Percentiles rank a stretch among this genome's conserved stretches.
These are phyloP conservation scores for Xylaria arbuscula DNA, from an alignment of 2,329 filamentous ascomycete genomes.

Conservation along the genomic window DNA sequence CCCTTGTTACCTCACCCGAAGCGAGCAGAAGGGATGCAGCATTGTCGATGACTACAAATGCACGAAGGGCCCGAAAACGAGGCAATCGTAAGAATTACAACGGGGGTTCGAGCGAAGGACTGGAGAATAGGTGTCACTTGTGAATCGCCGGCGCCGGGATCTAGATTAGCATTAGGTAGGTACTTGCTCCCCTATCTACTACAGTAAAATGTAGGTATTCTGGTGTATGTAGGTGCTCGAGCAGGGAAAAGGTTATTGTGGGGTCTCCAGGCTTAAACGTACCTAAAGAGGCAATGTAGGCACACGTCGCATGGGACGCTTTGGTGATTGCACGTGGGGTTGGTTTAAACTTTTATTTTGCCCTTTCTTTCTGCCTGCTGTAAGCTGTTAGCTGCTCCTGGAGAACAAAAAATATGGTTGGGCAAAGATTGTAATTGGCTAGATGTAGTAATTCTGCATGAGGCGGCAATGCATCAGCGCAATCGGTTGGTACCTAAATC, in stretches of 20 bases:
- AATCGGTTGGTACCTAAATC: background rate
- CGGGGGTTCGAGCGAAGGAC: background rate
- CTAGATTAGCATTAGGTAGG: background rate
- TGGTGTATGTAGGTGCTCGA: no score
- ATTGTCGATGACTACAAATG: conserved; percentile 24
- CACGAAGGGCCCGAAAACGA: background rate
- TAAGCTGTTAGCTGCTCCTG: background rate
- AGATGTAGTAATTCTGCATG: conserved; percentile 7
- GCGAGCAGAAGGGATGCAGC: conserved; percentile 25
- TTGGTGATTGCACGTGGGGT: conserved; percentile 13
- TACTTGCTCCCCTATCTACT: background rate
- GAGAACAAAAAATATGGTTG: background rate
- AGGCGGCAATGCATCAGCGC: conserved; percentile 10
- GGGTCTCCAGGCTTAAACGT: conserved; percentile 7
- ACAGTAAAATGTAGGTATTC: no score
- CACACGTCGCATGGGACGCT: conserved; percentile 28
- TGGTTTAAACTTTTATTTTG: conserved; percentile 4
- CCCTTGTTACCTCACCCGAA: conserved; percentile 30
- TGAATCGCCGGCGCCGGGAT: background rate
- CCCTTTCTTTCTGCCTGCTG: background rate
- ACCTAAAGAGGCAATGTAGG: conserved; percentile 1
- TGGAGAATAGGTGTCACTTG: background rate
- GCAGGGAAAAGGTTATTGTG: background rate
- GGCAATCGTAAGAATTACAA: background rate
- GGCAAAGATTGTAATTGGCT: background rate